Base-by-base conservation (phyloP, 1,139 yeast genomes). In the Yamadazyma spencermartinsiae region DNA sequence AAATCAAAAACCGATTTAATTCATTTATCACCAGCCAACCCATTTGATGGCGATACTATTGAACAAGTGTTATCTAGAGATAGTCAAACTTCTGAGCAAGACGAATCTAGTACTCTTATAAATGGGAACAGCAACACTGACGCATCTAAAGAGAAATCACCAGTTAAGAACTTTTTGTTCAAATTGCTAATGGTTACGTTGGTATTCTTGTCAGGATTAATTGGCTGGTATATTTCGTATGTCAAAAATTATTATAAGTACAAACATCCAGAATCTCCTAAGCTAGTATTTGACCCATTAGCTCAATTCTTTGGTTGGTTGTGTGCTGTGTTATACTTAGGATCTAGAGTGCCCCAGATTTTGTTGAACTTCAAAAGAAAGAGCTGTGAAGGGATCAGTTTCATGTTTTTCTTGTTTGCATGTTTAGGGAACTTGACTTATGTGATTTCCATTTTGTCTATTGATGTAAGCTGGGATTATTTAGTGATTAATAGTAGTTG, bases 261-360 rank as follows among this genome's bases (percentile, higher is more conserved):
- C 31, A 55, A 57, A 37, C 66, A 60, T 39, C 65, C 68, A 3
- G 48, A 44, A 20, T 47, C 51, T 29, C 60, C 61, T 31, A 64
- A 65, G 14, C 56, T 80, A 39, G 76, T 74, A 28, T 79, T 82
- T 56, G 90, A 87, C 56, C 78, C 82, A 15, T 61, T 85, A 49
- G 97, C 96, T 1, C 98, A 90, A 63, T 63, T 79, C 30, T 87
- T 88, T 60, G 98, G 98, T 18, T 90, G 96, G 87, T 65, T 88
- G 39, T 88, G 96, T 65, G 97, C 98, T 1, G 61, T 72, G 2
- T 72, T 90, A 34, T 90, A 90, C 58, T 65, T 90, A 49, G 96
- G 96, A 1, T 88, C 96, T 12, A 72, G 98, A 50, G 63, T 90
- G 17, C 98, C 98, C 1, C 98, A 90, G 63, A 86, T 90, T 43